phyloP scores from a whole-genome alignment of 495 filamentous ascomycete genomes.

The Pyrenopolyporus hunteri region DNA sequence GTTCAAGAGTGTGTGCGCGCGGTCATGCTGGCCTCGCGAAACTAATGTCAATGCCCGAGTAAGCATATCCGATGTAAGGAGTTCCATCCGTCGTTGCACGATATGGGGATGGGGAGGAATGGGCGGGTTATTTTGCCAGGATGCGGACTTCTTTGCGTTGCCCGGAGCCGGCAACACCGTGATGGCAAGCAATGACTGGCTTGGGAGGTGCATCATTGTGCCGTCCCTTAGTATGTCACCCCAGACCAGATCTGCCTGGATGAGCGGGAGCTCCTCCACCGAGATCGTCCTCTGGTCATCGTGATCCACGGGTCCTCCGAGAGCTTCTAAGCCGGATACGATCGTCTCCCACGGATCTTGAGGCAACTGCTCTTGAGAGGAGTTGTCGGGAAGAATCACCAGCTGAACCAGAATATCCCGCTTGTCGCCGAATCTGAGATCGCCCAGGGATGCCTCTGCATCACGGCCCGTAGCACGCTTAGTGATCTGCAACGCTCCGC shows the following conservation, averaged over 20 bases:
- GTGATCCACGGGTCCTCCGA: slow-evolving; percentile 87
- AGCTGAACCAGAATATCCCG: slow-evolving; percentile 96
- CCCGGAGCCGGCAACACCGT: slow-evolving; percentile 89
- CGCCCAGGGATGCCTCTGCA: slow-evolving; percentile 90
- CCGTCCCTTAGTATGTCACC: slow-evolving; percentile 94
- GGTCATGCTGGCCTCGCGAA: slow-evolving; percentile 88
- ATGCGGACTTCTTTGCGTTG: slow-evolving; percentile 62
- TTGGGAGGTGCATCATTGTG: slow-evolving; percentile 81
- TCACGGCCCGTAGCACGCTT: slow-evolving; percentile 97
- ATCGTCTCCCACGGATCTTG: slow-evolving; percentile 98
- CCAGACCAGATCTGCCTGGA: slow-evolving; percentile 93
- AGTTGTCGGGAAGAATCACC: slow-evolving; percentile 87
- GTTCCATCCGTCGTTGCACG: slow-evolving; percentile 96
- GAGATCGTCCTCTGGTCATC: slow-evolving; percentile 85
- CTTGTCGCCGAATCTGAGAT: slow-evolving; percentile 96
- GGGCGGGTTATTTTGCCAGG: slow-evolving; percentile 72
- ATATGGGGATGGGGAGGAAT: slow-evolving; percentile 96
- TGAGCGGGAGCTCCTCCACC: slow-evolving; percentile 92
- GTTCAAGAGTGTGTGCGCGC: slow-evolving; percentile 85
- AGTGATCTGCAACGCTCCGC: slow-evolving; percentile 93
- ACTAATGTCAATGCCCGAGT: slow-evolving; percentile 91
- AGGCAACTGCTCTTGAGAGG: slow-evolving; percentile 83
- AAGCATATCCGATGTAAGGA: slow-evolving; percentile 98
- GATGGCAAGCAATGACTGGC: slow-evolving; percentile 93
- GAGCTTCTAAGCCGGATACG: slow-evolving; percentile 91